Evolutionary conservation across 2,329 filamentous ascomycete species (phyloP), one percentile per base, ranked within the genome.

Genomic region (Lachnellula hyalina): DNA sequence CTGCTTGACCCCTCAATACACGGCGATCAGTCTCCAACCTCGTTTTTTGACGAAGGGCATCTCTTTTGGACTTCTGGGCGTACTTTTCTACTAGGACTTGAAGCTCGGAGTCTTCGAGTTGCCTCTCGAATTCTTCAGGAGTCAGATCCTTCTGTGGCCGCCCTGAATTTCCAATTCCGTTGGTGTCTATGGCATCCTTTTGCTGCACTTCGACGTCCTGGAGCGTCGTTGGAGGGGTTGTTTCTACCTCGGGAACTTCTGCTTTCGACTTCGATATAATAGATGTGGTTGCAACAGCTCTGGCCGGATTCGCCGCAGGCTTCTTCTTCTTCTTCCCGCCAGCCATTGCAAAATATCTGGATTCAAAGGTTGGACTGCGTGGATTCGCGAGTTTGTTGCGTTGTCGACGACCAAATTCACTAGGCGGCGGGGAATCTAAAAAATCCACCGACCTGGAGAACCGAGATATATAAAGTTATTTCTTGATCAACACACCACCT

Each of bases 251-350:
- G 38, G 73, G 68, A 55, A 71, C 59, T 67, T 93, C 90, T 46
- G 81, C 77, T 69, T 89, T 81, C 8, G 84, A 79, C 65, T 92
- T 96, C 23, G 90, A 95, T 44, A 91, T 90, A 56, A 96, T 81
- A 1, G 93, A 97, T 12, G 90, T 95, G 5, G 94, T 99, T 61
- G 93, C 90, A 74, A 96, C 96, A 17, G 92, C 94, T 71, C 94
- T 82, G 40, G 91, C 90, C 56, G 92, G 90, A 72, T 96, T 97
- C 34, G 86, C 83, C 25, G 83, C 82, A 53, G 88, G 80, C 81
- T 96, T 97, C 78, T 96, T 96, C 75, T 96, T 96, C 73, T 90
- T 88, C 67, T 78, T 85, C 56, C 75, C 73, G 44, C 77, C 78
- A 54, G 87, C 86, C 89, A 93, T 93, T 62, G 25, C 36, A 12